Conservation (phyloP, 768 basidiomycete genomes). For the Pleurotus platypus region DNA sequence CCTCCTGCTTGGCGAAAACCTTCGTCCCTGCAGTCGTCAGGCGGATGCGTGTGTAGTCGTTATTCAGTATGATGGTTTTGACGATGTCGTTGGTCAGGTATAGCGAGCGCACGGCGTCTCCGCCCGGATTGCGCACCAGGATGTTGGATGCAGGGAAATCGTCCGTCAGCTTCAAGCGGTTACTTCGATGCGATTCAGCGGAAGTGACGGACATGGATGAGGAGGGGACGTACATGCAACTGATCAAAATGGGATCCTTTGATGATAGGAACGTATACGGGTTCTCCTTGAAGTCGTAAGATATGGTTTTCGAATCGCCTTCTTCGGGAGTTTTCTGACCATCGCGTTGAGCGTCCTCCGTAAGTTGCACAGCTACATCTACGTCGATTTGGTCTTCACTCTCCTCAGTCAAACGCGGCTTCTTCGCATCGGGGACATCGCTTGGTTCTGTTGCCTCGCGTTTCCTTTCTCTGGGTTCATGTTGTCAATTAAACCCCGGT, state of each 20-base stretch:
- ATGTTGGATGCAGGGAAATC: constrained; percentile 74
- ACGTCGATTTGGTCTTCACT: too few species aligned
- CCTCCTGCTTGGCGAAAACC: constrained; percentile 87
- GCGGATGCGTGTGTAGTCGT: constrained; percentile 81
- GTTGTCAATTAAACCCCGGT: too few species aligned
- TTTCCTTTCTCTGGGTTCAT: constrained; percentile 37
- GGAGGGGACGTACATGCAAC: constrained; percentile 61
- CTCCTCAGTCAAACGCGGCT: constrained; percentile 32
- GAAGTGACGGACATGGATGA: not conserved
- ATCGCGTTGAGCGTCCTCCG: too few species aligned
- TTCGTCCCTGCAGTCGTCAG: constrained; percentile 94
- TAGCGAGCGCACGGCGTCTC: constrained; percentile 70
- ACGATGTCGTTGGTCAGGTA: constrained; percentile 88
- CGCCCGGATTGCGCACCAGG: constrained; percentile 83
- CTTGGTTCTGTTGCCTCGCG: constrained; percentile 41
- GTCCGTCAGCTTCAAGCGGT: constrained; percentile 64
- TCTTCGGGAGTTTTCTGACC: not conserved
- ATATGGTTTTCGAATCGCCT: constrained; percentile 17
- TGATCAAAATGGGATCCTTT: constrained; percentile 63
- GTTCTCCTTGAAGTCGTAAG: constrained; percentile 75
- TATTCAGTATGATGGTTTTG: constrained; percentile 73
- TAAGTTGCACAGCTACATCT: too few species aligned
- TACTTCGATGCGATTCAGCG: constrained; percentile 34
- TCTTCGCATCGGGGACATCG: constrained; percentile 48
- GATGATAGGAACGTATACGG: constrained; percentile 81